Base-by-base conservation (phyloP, 352 stramenopile species). In the Phytophthora kernoviae region DNA sequence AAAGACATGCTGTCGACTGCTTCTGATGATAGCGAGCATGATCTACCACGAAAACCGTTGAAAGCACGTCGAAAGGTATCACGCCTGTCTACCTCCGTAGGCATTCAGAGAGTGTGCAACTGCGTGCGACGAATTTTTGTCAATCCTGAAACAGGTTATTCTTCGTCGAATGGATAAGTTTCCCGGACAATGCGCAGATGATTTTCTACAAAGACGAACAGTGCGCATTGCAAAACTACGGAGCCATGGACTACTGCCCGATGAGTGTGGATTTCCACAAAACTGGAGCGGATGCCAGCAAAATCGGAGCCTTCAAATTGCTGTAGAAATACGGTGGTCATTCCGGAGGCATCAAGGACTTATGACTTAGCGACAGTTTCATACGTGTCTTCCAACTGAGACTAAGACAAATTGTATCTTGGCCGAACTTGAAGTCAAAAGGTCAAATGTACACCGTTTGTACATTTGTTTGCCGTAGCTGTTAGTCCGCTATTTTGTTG, bases 141-240 rank as follows among this genome's bases (percentile, higher is more conserved):
- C 45, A 3, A 33, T 21, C 11, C 27, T 40, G 41, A 44, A 41
- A 22, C 39, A 20, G 21, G 45, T 51, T 34, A 32, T 43, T 51
- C 9, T 43, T 21, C n/a, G 37, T 14, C 10, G 37, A 43, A 21
- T 43, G 37, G 37, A 43, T 14, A 17, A 43, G n/a, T 43, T 14
- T 43, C 5, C 37, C 37, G 12, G 37, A 43, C 5, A 43, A 43
- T 11, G 7, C 37, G 37, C 37, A 43, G 15, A 43, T 43, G 37
- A 10, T 43, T 15, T 43, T 43, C 15, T 43, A 43, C 37, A 18
- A 17, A 43, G 37, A 43, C 15, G 37, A 18, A 8, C 37, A 21
- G 37, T 43, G 37, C 37, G 9, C 37, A 2, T 4, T 17, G 6
- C 37, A 43, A 43, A 17, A 15, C 37, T 43, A 43, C 37, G 37